Evolutionary conservation across 345 rosid species (phyloP).

Genomic region (Xanthoceras sorbifolium): DNA sequence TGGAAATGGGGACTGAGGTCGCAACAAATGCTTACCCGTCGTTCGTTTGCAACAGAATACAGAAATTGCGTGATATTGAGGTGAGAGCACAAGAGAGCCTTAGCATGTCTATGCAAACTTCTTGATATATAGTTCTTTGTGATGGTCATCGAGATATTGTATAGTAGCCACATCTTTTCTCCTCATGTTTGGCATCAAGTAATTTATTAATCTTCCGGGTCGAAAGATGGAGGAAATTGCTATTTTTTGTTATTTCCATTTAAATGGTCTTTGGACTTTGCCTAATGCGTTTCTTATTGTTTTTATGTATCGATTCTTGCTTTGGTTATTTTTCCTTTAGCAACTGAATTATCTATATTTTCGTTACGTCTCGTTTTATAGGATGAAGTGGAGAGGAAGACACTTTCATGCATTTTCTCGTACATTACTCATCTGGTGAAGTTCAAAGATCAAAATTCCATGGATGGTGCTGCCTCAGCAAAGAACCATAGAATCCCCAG

Average conservation of each 20-base stretch:
- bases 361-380: slow-evolving; percentile 28
- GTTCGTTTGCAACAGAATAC: slow-evolving; percentile 72
- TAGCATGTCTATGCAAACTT: neutral
- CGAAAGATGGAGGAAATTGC: neutral
- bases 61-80: slow-evolving; percentile 49
- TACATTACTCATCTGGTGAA: slow-evolving; percentile 73
- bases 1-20: slow-evolving; percentile 36
- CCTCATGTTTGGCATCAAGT: neutral
- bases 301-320: neutral
- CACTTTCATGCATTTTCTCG: slow-evolving; percentile 45
- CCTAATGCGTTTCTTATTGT: too few species aligned
- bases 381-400: slow-evolving; percentile 59
- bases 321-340: neutral
- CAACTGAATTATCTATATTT: neutral
- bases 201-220: neutral
- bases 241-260: neutral
- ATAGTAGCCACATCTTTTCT: neutral
- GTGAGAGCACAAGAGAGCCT: slow-evolving; percentile 35
- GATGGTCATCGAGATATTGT: neutral
- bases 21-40: slow-evolving; percentile 47
- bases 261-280: neutral
- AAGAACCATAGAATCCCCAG: slow-evolving; percentile 62
- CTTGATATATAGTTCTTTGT: neutral
- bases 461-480: slow-evolving; percentile 53
- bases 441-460: slow-evolving; percentile 66